A percentile compares a stretch with the other conserved stretches of the same genome.
phyloP scores from a whole-genome alignment of 805 yeast genomes.

The Metschnikowia picachoensis region DNA sequence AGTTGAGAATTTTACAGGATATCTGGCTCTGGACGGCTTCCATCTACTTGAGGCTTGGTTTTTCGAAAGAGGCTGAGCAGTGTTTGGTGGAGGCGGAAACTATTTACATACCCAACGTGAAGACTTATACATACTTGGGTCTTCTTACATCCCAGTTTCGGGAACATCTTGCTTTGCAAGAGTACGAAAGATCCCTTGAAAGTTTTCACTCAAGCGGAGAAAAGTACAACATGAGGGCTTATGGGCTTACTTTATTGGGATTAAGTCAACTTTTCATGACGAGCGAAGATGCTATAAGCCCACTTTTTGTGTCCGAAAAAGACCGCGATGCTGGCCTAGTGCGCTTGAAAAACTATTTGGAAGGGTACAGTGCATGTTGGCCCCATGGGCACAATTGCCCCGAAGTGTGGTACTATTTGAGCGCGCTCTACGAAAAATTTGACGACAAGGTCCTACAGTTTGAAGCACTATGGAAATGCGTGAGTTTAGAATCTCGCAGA shows the following conservation, averaged over 20 bases:
- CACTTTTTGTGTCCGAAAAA: constrained; percentile 48
- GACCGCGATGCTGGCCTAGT: constrained; percentile 63
- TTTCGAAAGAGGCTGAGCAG: constrained; percentile 58
- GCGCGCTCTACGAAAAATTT: constrained; percentile 56
- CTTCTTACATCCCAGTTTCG: constrained; percentile 40
- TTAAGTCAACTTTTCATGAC: constrained; percentile 47
- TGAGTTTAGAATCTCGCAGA: constrained; percentile 57
- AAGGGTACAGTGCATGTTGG: constrained; percentile 33
- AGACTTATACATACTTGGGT: constrained; percentile 50
- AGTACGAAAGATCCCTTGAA: constrained; percentile 62
- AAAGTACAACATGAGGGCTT: constrained; percentile 28
- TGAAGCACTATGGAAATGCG: constrained; percentile 56
- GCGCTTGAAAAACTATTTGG: constrained; percentile 46
- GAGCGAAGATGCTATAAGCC: constrained; percentile 30
- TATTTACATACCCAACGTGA: constrained; percentile 41
- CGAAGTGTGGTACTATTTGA: constrained; percentile 70
- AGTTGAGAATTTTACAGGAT: constrained; percentile 42
- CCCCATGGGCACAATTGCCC: constrained; percentile 38
- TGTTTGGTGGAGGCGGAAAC: constrained; percentile 71
- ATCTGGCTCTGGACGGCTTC: constrained; percentile 75
- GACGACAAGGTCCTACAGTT: constrained; percentile 49
- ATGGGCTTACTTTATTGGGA: constrained; percentile 53
- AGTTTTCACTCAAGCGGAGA: constrained; percentile 22
- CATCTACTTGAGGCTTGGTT: constrained; percentile 55
- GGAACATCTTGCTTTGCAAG: constrained; percentile 51